Evolutionary conservation across 768 basidiomycete genomes (phyloP), one percentile per base, ranked within the genome.

Genomic region (Ephemerocybe angulata): DNA sequence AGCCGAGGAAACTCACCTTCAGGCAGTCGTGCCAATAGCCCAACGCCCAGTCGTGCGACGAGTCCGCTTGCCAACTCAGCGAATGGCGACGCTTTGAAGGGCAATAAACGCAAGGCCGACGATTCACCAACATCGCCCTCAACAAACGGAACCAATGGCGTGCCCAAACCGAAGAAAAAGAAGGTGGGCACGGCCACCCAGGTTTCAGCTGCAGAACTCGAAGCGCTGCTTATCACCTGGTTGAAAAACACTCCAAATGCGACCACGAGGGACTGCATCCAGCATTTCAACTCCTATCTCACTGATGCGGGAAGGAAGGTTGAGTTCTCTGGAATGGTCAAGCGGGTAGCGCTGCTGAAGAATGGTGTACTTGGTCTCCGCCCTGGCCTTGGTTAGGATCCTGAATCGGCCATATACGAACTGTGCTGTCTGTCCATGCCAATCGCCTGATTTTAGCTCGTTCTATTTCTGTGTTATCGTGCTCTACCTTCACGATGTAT

Each of bases 251-350:
- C 82, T 33, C 76, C 82, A n/a, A 81, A 81, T 56, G 82, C 88
- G 50, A 84, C 83, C 53, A 92, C 90, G 30, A 76, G 85, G 56
- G 88, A 90, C 62, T 90, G 89, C 63, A 91, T 92, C 58, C 81
- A 83, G 50, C 79, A 89, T 65, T 93, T 92, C 65, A 85, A 84
- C 58, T 83, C 84, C 15, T 91, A 88, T 62, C 67, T 92, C 50
- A 85, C 81, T 28, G 84, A 85, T 62, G 78, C 77, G 46, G 79
- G 76, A 60, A 86, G 84, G 76, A 90, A 90, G 77, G 65, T 68
- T 46, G 83, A 78, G 68, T 90, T 93, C 64, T 87, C 89, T n/a
- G 79, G 76, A 10, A 76, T 93, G 68, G 86, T 93, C 43, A 86
- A 87, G 73, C 84, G 90, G 68, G 84, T 90, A 42, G 90, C 90